Percentiles rank a stretch among this genome's conserved stretches.
Conservation (phyloP, 129 eudicot genomes). For the Saussurea involucrata region DNA sequence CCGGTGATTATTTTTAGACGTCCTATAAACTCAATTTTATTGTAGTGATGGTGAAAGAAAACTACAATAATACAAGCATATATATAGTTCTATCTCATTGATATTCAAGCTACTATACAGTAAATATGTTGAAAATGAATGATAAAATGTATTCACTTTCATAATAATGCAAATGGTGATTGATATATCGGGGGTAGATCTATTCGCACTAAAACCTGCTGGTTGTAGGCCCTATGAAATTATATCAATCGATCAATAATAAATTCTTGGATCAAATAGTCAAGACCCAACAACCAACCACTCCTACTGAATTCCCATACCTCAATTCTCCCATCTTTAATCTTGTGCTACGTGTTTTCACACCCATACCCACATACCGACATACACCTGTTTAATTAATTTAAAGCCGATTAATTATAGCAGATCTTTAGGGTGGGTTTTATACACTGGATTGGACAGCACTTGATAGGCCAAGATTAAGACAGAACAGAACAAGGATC, state of each 20-base stretch:
- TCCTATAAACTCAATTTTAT: too few relatives aligned
- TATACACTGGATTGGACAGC: too few relatives aligned
- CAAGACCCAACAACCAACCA: constrained; percentile 27
- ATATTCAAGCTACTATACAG: not conserved
- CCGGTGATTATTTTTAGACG: too few relatives aligned
- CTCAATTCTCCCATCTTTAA: constrained; percentile 1
- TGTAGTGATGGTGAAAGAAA: too few relatives aligned
- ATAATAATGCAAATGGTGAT: not conserved
- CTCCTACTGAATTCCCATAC: constrained; percentile 17
- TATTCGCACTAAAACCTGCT: not conserved
- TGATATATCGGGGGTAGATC: not conserved
- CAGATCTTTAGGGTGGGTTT: too few relatives aligned
- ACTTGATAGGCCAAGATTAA: too few relatives aligned
- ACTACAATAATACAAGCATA: too few relatives aligned
- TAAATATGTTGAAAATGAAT: not conserved
- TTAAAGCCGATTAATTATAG: too few relatives aligned
- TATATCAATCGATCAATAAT: not conserved
- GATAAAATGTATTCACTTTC: not conserved
- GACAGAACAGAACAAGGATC: too few relatives aligned
- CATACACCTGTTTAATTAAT: not conserved
- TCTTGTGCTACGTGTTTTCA: not conserved
- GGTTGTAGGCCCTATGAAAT: constrained; percentile 19
- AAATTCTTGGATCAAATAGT: constrained; percentile 14
- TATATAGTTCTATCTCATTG: too few relatives aligned
- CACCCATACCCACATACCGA: too few relatives aligned